Evolutionary conservation across 2,329 filamentous ascomycete genomes (phyloP).

Genomic region (Neopestalotiopsis rosae): DNA sequence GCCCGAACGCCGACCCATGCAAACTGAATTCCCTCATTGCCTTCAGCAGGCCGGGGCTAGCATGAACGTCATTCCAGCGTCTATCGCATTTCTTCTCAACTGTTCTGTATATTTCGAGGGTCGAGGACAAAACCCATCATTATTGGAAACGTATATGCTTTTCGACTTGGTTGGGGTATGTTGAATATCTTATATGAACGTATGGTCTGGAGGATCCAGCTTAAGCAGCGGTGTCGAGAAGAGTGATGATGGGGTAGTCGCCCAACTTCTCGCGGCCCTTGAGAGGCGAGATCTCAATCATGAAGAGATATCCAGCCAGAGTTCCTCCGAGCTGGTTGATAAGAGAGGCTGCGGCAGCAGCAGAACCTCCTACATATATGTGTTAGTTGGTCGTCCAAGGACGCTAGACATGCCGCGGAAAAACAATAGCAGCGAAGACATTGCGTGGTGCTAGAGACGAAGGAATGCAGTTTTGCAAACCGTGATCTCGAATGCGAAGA

Average conservation of each 20-base stretch:
- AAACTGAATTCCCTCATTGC: neutral
- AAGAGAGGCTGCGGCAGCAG: constrained; percentile 83
- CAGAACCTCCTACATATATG: constrained; percentile 76
- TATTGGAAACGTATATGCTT: constrained; percentile 1
- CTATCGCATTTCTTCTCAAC: constrained; percentile 12
- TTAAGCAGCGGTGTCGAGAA: constrained; percentile 63
- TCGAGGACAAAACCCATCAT: constrained; percentile 5
- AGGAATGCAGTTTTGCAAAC: neutral
- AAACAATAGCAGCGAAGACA: constrained; percentile 9
- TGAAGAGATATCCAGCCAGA: constrained; percentile 91
- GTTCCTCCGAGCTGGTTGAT: constrained; percentile 84
- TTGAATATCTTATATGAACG: constrained; percentile 13
- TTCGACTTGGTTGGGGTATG: neutral
- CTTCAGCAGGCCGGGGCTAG: constrained; percentile 4
- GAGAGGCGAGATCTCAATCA: constrained; percentile 93
- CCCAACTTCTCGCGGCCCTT: constrained; percentile 90
- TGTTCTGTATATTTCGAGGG: neutral
- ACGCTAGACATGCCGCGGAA: constrained; percentile 23
- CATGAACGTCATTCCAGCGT: constrained; percentile 15
- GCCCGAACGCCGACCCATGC: constrained; percentile 21
- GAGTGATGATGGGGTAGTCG: constrained; percentile 77
- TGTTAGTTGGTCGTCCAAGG: constrained; percentile 27
- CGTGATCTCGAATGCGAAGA: neutral
- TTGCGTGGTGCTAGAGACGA: neutral
- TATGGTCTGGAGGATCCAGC: constrained; percentile 30